phyloP scores from a whole-genome alignment of 2,329 filamentous ascomycete species.

The Leptodontidium sp. region DNA sequence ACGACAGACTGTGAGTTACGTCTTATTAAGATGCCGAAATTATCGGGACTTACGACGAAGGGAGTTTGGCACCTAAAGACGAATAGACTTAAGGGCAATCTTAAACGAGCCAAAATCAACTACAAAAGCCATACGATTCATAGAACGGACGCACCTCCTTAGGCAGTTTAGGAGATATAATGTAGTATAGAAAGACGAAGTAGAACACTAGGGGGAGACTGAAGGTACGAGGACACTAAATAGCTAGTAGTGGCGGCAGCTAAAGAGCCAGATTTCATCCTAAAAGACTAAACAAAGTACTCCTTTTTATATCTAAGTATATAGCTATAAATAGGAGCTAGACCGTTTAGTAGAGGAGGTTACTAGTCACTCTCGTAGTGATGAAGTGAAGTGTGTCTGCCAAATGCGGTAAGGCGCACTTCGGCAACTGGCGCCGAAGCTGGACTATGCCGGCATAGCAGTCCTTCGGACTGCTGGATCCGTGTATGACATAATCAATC shows the following conservation, averaged over 20 bases:
- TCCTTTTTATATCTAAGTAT: neutral
- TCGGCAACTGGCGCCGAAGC: neutral
- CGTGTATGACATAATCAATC: too few species aligned
- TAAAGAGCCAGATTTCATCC: neutral
- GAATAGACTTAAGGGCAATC: conserved; percentile 19
- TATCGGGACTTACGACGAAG: conserved; percentile 24
- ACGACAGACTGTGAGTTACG: neutral
- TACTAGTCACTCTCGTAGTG: neutral
- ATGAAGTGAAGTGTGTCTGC: neutral
- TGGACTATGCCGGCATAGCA: too few species aligned
- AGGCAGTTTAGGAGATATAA: too few species aligned
- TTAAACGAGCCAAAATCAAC: too few species aligned
- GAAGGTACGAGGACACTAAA: neutral
- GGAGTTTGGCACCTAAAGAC: conserved; percentile 22
- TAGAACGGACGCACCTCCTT: too few species aligned
- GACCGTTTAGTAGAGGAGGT: neutral
- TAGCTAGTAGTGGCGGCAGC: neutral
- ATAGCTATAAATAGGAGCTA: neutral
- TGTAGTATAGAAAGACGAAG: too few species aligned
- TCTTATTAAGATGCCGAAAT: conserved; percentile 13
- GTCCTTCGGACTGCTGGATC: too few species aligned
- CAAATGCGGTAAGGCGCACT: neutral
- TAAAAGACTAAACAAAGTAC: neutral
- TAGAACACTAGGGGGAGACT: too few species aligned
- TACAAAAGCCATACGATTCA: too few species aligned